Conservation (phyloP, 2,329 filamentous ascomycete species). For the Sporothrix brunneoviolacea region DNA sequence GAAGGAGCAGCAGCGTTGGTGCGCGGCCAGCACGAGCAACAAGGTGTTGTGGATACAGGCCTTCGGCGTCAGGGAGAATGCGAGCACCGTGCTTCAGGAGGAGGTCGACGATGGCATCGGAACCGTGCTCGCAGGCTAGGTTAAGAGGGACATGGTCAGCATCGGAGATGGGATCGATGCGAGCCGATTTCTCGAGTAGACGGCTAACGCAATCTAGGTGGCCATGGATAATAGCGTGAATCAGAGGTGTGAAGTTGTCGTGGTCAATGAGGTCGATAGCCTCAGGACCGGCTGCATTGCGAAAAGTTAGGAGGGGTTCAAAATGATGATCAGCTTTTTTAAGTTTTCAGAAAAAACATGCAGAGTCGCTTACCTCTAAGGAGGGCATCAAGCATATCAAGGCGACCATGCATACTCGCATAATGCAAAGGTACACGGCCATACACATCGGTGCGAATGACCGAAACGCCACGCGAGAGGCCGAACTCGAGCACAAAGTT, state of each 20-base stretch:
- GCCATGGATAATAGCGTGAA: conserved; percentile 88
- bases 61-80: conserved; percentile 91
- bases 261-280: conserved; percentile 88
- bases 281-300: conserved; percentile 50
- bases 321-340: background rate
- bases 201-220: conserved; percentile 73
- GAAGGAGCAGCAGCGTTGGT: conserved; percentile 68
- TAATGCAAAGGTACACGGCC: conserved; percentile 91
- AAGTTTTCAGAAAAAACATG: background rate
- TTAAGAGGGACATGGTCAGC: conserved; percentile 92
- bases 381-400: conserved; percentile 73
- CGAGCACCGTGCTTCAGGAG: conserved; percentile 73
- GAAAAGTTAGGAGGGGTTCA: background rate
- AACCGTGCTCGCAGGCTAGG: conserved; percentile 89
- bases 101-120: conserved; percentile 74
- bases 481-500: conserved; percentile 69
- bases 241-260: conserved; percentile 93
- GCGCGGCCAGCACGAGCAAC: conserved; percentile 84
- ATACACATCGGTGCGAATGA: conserved; percentile 82
- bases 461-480: conserved; percentile 67
- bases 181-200: conserved; percentile 70
- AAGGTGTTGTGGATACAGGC: conserved; percentile 92
- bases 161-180: conserved; percentile 78
- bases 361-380: conserved; percentile 46
- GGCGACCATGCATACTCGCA: conserved; percentile 86